A percentile compares a stretch with the other conserved stretches of the same genome.
Conservation (phyloP, 148 eudicot species). For the Cornus suecica region DNA sequence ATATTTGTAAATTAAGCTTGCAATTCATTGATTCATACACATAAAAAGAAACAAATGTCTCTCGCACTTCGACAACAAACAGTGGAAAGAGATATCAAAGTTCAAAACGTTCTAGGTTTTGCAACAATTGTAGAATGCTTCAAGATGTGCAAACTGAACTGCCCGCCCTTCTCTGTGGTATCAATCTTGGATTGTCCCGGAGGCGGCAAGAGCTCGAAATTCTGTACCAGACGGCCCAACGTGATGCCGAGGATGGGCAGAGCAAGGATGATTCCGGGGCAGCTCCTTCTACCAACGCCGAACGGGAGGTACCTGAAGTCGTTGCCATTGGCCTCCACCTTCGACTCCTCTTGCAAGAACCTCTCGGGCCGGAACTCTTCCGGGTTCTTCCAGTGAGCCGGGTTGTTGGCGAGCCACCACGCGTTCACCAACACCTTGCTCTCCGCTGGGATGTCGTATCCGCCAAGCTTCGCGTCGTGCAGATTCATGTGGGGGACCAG, state of each 20-base stretch:
- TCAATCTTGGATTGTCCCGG: conserved; percentile 74
- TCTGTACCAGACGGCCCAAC: conserved; percentile 74
- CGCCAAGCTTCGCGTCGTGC: conserved; percentile 61
- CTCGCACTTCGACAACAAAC: background rate
- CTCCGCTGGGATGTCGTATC: conserved; percentile 83
- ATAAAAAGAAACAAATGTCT: background rate
- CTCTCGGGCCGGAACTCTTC: conserved; percentile 89
- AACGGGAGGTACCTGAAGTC: conserved; percentile 79
- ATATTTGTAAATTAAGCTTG: background rate
- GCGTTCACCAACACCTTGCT: conserved; percentile 81
- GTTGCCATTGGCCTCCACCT: conserved; percentile 81
- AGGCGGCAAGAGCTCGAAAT: conserved; percentile 74
- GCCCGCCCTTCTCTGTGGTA: conserved; percentile 73
- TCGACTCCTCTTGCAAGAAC: conserved; percentile 75
- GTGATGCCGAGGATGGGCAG: conserved; percentile 79
- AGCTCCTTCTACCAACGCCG: conserved; percentile 81
- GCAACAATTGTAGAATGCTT: conserved; percentile 69
- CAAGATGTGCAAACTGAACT: conserved; percentile 62
- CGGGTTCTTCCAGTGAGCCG: conserved; percentile 75
- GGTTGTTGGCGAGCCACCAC: conserved; percentile 88
- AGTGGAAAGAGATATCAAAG: background rate
- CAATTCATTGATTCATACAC: background rate
- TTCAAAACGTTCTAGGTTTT: conserved; percentile 45
- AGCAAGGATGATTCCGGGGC: conserved; percentile 85
- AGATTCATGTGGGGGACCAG: conserved; percentile 93